A percentile compares a stretch with the other conserved stretches of the same genome.
phyloP scores from a whole-genome alignment of 2,329 filamentous ascomycete species.

The Didymosphaeria variabile region DNA sequence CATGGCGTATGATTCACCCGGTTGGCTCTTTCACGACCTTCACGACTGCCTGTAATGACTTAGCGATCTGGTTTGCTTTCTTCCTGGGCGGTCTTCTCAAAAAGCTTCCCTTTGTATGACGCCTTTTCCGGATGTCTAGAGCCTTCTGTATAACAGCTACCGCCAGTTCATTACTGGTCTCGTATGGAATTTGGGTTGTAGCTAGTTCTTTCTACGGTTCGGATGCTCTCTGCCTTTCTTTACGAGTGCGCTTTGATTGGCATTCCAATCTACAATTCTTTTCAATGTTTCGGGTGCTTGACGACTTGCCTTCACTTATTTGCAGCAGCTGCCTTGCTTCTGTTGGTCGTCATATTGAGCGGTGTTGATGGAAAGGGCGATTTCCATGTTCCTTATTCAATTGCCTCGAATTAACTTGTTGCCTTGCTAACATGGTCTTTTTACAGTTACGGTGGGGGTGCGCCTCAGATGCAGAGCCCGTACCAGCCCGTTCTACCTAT shows the following conservation, averaged over 20 bases:
- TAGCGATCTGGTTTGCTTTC: constrained; percentile 49
- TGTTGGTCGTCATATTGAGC: constrained; percentile 34
- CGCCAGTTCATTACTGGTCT: constrained; percentile 43
- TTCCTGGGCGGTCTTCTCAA: constrained; percentile 44
- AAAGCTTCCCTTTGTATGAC: constrained; percentile 51
- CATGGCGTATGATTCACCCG: constrained; percentile 46
- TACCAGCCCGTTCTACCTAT: constrained; percentile 8
- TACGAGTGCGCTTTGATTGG: constrained; percentile 48
- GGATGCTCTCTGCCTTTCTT: constrained; percentile 47
- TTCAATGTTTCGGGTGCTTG: constrained; percentile 35
- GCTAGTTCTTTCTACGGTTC: constrained; percentile 43
- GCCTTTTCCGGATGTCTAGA: constrained; percentile 45
- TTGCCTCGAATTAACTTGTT: constrained; percentile 34
- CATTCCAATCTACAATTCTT: constrained; percentile 48
- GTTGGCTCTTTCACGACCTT: constrained; percentile 48
- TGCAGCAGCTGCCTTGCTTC: constrained; percentile 30
- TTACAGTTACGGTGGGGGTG: constrained; percentile 12
- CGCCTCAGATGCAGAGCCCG: constrained; percentile 12
- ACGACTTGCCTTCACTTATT: constrained; percentile 41
- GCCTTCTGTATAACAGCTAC: constrained; percentile 51
- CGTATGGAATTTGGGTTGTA: constrained; percentile 44
- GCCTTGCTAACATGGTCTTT: background rate
- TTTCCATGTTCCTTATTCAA: constrained; percentile 17
- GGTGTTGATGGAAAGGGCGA: constrained; percentile 18
- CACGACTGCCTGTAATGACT: constrained; percentile 51